Conservation (phyloP, 805 yeast species). For the Candida lessepsii region DNA sequence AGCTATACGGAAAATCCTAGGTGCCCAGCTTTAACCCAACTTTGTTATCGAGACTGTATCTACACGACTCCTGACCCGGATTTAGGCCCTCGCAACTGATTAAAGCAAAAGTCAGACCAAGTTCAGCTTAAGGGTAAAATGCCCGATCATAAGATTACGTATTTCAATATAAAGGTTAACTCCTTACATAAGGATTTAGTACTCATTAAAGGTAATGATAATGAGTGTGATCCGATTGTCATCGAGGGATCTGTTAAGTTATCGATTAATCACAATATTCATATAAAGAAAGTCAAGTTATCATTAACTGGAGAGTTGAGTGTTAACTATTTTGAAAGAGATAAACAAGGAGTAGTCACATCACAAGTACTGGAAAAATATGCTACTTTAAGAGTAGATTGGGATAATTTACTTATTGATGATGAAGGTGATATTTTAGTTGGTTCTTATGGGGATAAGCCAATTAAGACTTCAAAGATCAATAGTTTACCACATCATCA, state of each 20-base stretch:
- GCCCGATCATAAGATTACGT: slow-evolving; percentile 20
- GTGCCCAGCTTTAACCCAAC: too few relatives aligned
- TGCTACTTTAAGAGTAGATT: slow-evolving; percentile 42
- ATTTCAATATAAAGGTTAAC: slow-evolving; percentile 38
- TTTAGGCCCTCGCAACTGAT: too few relatives aligned
- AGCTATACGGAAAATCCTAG: too few relatives aligned
- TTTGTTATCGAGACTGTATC: too few relatives aligned
- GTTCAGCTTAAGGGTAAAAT: slow-evolving; percentile 8
- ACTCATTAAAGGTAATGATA: slow-evolving; percentile 43
- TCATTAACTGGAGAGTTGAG: slow-evolving; percentile 43
- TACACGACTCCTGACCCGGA: too few relatives aligned
- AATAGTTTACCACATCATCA: slow-evolving; percentile 2
- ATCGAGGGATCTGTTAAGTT: slow-evolving; percentile 49
- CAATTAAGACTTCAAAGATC: slow-evolving; percentile 24
- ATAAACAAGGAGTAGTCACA: slow-evolving; percentile 25
- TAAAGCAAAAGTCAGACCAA: too few relatives aligned
- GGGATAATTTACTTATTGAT: slow-evolving; percentile 47
- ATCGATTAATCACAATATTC: slow-evolving; percentile 42
- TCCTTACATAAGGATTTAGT: slow-evolving; percentile 42
- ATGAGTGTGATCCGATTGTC: slow-evolving; percentile 43
- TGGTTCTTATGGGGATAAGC: slow-evolving; percentile 44
- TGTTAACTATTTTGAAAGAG: slow-evolving; percentile 39
- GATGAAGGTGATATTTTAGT: slow-evolving; percentile 36
- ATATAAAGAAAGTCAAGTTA: slow-evolving; percentile 38
- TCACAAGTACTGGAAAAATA: slow-evolving; percentile 39